Base-by-base conservation (phyloP, 495 filamentous ascomycete species). In the Daldinia childiae region DNA sequence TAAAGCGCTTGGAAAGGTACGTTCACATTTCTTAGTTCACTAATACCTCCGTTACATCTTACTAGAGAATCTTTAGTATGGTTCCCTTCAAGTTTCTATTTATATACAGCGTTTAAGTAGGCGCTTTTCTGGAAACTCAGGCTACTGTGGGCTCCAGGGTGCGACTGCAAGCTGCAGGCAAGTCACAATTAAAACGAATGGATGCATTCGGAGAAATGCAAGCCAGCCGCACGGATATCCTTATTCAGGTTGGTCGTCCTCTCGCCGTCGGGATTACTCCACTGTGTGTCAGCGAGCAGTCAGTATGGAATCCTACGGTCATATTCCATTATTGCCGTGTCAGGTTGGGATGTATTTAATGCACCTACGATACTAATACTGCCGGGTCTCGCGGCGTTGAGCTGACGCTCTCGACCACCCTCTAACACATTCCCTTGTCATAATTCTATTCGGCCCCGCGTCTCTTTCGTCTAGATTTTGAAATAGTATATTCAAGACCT, bases 1-100 rank as follows among this genome's bases (percentile, higher is more conserved):
- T 77, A 91, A 91, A 78, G 81, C 94, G 38, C 93, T 92, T 36
- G 92, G 93, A 57, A 94, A 93, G 80, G 88, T 91, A 79, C 72
- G 80, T 79, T 58, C 19, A 73, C 54, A 58, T 65, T 69, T 72
- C 36, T 71, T 71, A 38, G 0, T 39, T 74, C 73, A 17, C 52
- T 63, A 24, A 63, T 52, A 34, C 50, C 64, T 55, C 59, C 43
- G 26, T 32, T n/a, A 41, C 15, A 52, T 19, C 17, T 9, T 19
- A 32, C 41, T 59, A 7, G 27, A 43, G 52, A 48, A 67, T 14
- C 19, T 39, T 32, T 6, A 9, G 24, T 63, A 32, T 29, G 11
- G 29, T 17, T 51, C 17, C 67, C 51, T 51, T 43, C 29, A 4
- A 26, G 29, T 71, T 71, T 64, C 68, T 74, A 73, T 64, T 64